Percentiles rank a stretch among this genome's conserved stretches.
Conservation (phyloP, 768 basidiomycete genomes). For the Psilocybe cyanescens region DNA sequence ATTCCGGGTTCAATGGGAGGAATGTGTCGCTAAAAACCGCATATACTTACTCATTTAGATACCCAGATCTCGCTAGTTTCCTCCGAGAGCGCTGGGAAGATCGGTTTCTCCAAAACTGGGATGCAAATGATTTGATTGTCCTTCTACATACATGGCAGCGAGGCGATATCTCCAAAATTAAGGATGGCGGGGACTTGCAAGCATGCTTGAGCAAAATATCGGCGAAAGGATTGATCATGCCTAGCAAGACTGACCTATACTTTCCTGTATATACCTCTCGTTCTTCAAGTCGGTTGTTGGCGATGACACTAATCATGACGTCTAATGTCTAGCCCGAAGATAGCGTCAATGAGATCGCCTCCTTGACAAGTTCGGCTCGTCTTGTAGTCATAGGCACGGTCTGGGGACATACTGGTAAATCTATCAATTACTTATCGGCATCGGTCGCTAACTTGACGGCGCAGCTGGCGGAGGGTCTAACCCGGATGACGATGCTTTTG, state of each 20-base stretch:
- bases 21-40: not conserved
- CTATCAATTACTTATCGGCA: not conserved
- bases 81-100: slow-evolving; percentile 56
- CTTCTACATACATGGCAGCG: slow-evolving; percentile 54
- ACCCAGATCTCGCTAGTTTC: slow-evolving; percentile 51
- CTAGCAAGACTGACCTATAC: slow-evolving; percentile 61
- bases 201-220: slow-evolving; percentile 45
- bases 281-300: not conserved
- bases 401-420: slow-evolving; percentile 59
- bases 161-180: slow-evolving; percentile 50
- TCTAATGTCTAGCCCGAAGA: slow-evolving; percentile 49
- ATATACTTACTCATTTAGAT: slow-evolving; percentile 30
- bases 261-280: slow-evolving; percentile 44
- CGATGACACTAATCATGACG: not conserved
- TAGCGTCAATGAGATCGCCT: slow-evolving; percentile 48
- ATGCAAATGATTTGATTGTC: slow-evolving; percentile 56
- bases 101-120: slow-evolving; percentile 45
- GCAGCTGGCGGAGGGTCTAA: slow-evolving; percentile 50
- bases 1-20: not conserved
- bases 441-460: not conserved
- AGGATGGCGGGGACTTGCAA: slow-evolving; percentile 45
- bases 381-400: slow-evolving; percentile 58
- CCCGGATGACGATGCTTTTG: slow-evolving; percentile 40
- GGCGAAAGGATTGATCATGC: slow-evolving; percentile 60
- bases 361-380: slow-evolving; percentile 41